Base-by-base conservation (phyloP, 768 basidiomycete genomes). In the Mycena rosella region DNA sequence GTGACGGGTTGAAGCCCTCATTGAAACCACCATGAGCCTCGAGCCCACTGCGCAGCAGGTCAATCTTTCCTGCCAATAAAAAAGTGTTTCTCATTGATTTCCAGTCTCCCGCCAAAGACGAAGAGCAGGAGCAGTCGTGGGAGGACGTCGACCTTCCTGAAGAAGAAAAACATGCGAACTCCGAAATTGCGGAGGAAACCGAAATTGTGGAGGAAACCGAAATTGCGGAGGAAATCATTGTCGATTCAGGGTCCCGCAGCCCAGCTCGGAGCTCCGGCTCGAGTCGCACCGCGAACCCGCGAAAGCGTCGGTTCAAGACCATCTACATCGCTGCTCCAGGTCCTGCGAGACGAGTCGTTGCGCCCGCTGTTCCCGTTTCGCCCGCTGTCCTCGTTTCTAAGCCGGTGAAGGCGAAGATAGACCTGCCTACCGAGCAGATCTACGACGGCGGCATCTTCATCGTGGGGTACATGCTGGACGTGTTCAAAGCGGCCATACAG, bases 401-500 rank as follows among this genome's bases (percentile, higher is more conserved):
- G 29, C 52, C 52, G 20, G 1, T 54, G n/a, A 36, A 40, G 52
- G 45, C 44, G 14, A 68, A 68, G 26, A 30, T 64, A 8, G 51
- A n/a, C 54, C 8, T 65, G 13, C 63, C 68, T 5, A 69, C 63
- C 14, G 68, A 65, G 26, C 54, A 56, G 22, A 32, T 62, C 4
- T 56, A 45, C 49, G 68, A 81, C 64, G 76, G 74, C 2, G 14
- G 78, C 61, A 67, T 58, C 49, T 84, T 75, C 68, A 73, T 75
- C n/a, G 55, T 78, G 13, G 62, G 63, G 9, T 92, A 89, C 74
- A 27, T 78, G 24, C 73, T 86, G 26, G 86, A 87, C 71, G 76
- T 93, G 38, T 30, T 89, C 60, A 75, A 74, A 48, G 80, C 77
- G 22, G 84, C 87, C 0, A 69, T 91, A 42, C 74, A 78, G 20